These are phyloP conservation scores for Brettanomyces sp. DNA, from an alignment of 805 yeast genomes.

Conservation along the genomic window DNA sequence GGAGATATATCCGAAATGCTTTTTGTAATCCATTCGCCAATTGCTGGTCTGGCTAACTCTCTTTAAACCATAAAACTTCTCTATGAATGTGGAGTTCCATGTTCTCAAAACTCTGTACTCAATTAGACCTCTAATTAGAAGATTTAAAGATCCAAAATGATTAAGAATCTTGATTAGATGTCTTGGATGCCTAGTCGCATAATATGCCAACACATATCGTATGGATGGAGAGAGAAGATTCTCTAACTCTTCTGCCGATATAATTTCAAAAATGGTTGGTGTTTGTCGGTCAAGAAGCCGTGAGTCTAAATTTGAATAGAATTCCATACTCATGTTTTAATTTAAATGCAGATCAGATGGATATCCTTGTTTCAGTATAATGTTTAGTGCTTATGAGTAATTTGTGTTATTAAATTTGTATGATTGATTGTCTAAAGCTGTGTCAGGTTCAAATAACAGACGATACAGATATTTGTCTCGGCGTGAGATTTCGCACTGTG, in stretches of 20 bases:
- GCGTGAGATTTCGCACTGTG: no score
- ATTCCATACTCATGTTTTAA: constrained; percentile 45
- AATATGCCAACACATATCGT: constrained; percentile 70
- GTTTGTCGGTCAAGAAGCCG: constrained; percentile 61
- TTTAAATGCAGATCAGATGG: no score
- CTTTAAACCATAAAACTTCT: constrained; percentile 85
- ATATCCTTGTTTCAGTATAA: no score
- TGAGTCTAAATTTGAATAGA: constrained; percentile 71
- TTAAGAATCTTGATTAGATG: constrained; percentile 52
- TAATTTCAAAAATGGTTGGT: constrained; percentile 84
- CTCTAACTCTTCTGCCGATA: constrained; percentile 75
- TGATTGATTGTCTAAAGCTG: no score
- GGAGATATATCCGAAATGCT: neutral
- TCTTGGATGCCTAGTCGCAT: constrained; percentile 71
- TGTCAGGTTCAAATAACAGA: no score
- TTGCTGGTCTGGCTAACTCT: constrained; percentile 31
- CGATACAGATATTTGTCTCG: no score
- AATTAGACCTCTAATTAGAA: constrained; percentile 47
- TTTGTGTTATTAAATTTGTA: no score
- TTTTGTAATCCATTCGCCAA: constrained; percentile 1
- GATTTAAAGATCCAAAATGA: constrained; percentile 68
- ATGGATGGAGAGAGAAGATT: constrained; percentile 72
- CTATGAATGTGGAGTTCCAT: constrained; percentile 85
- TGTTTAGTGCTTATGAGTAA: no score
- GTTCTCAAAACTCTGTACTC: constrained; percentile 62